phyloP scores from a whole-genome alignment of 1,139 yeast species.

The Protomyces gravidus region DNA sequence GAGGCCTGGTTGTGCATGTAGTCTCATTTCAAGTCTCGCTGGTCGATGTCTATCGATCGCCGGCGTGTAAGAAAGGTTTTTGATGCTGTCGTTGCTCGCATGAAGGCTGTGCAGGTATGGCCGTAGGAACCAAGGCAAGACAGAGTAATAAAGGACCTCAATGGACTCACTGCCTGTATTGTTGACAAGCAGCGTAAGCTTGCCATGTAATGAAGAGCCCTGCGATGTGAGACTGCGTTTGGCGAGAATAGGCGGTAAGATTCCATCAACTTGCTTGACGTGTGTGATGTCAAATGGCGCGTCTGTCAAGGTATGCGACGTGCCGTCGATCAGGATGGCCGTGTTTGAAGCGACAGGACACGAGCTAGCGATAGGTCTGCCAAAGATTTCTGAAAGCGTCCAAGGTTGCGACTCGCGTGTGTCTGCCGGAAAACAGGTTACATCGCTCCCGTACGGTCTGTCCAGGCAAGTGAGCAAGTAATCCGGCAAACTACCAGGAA shows the following conservation, averaged over 20 bases:
- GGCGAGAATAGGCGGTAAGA: constrained; percentile 62
- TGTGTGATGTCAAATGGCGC: neutral
- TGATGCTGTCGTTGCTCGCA: constrained; percentile 44
- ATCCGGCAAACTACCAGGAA: neutral
- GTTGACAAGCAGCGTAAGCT: constrained; percentile 68
- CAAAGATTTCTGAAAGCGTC: constrained; percentile 58
- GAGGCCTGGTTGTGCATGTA: constrained; percentile 61
- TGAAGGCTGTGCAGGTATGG: constrained; percentile 67
- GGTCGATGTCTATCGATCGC: constrained; percentile 79
- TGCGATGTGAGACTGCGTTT: constrained; percentile 63
- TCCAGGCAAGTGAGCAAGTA: constrained; percentile 49
- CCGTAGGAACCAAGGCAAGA: constrained; percentile 91
- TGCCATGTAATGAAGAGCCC: constrained; percentile 49
- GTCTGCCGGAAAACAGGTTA: constrained; percentile 75
- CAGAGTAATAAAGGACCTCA: constrained; percentile 64
- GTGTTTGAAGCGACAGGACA: constrained; percentile 19
- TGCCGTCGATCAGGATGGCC: constrained; percentile 4
- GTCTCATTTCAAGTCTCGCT: constrained; percentile 67
- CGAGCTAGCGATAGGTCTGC: constrained; percentile 27
- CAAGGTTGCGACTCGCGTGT: constrained; percentile 50
- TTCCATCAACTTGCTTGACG: constrained; percentile 31
- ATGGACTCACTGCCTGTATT: constrained; percentile 56
- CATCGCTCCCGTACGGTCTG: constrained; percentile 50
- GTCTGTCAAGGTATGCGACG: constrained; percentile 2
- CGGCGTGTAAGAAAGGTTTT: constrained; percentile 62